Base-by-base conservation (phyloP, 2,329 filamentous ascomycete genomes). In the Penicillium sp. region DNA sequence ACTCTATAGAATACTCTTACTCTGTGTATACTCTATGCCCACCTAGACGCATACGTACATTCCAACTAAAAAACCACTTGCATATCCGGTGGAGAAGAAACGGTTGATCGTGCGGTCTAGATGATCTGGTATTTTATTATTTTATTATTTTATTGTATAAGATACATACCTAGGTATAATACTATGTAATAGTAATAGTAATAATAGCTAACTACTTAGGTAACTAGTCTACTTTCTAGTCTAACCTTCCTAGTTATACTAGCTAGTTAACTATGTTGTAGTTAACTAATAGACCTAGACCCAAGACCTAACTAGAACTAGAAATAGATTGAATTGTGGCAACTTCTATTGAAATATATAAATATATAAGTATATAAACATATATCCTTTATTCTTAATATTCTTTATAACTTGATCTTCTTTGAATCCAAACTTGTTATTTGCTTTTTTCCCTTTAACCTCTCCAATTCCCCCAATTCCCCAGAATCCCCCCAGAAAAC, bases 61-160 rank as follows among this genome's bases (percentile, higher is more conserved):
- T 19, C 10, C 39, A 37, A 37, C 34, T 37, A 40, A 41, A 7
- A 29, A 15, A 13, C 6, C 3, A 21, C 45, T 43, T 48, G 46
- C 46, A 48, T 43, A 43, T 41, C 9, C 17, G 10, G 46, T 48
- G 46, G 46, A 48, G 46, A 48, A 43, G 24, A 43, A 43, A 41
- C 32, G 19, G 17, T 29, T 42, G 21, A 28, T 24, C 37, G 45
- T 46, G 22, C 43, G 45, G 49, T 54, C 52, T 54, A 43, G 52
- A 38, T 4, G 31, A 33, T 22, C 22, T 9, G 35, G 17, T 17
- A 17, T 17, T 17, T 17, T 17, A 17, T 17, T 17, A 17, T 17
- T 17, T 17, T 17, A 17, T 17, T 39, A 39, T 24, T 39, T 26
- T 26, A 26, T 12, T 24, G 3, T 22, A 22, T 38, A 5, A 6